phyloP scores from a whole-genome alignment of 441 rosid genomes.

The Aquilaria agallochum region DNA sequence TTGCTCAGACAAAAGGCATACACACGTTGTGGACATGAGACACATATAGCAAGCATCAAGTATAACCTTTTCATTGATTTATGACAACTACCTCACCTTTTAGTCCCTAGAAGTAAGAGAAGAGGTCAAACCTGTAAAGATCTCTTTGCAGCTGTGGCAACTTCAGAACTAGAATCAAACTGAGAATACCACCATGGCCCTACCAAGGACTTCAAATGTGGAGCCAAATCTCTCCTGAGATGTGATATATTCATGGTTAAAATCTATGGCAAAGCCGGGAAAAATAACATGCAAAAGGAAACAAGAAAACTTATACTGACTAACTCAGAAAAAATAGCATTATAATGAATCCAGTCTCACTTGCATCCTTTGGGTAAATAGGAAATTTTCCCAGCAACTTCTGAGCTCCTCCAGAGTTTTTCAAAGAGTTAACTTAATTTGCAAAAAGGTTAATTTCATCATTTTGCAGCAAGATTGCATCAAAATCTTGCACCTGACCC shows the following conservation, averaged over 20 bases:
- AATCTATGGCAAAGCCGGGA: neutral
- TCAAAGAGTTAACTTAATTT: too few species aligned
- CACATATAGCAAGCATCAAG: conserved; percentile 4
- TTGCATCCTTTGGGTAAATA: too few species aligned
- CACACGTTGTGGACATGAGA: too few species aligned
- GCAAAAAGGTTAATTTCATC: too few species aligned
- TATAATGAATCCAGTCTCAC: too few species aligned
- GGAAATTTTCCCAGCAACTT: too few species aligned
- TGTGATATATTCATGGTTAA: conserved; percentile 13
- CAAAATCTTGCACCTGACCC: too few species aligned
- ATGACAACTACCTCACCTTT: too few species aligned
- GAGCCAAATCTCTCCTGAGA: conserved; percentile 90
- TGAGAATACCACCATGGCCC: conserved; percentile 99
- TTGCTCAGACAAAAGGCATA: conserved; percentile 6
- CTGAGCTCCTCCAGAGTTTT: too few species aligned
- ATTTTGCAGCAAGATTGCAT: too few species aligned
- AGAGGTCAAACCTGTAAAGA: conserved; percentile 71
- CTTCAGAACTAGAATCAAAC: conserved; percentile 86
- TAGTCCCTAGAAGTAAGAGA: neutral
- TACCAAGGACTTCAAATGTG: conserved; percentile 81
- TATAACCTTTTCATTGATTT: neutral
- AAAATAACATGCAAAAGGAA: neutral
- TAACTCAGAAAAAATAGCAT: too few species aligned
- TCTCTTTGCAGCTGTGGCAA: conserved; percentile 81
- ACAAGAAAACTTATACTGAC: too few species aligned